Evolutionary conservation across 352 stramenopile species (phyloP), one percentile per base, ranked within the genome.

Genomic region (Pythium phragmitis): DNA sequence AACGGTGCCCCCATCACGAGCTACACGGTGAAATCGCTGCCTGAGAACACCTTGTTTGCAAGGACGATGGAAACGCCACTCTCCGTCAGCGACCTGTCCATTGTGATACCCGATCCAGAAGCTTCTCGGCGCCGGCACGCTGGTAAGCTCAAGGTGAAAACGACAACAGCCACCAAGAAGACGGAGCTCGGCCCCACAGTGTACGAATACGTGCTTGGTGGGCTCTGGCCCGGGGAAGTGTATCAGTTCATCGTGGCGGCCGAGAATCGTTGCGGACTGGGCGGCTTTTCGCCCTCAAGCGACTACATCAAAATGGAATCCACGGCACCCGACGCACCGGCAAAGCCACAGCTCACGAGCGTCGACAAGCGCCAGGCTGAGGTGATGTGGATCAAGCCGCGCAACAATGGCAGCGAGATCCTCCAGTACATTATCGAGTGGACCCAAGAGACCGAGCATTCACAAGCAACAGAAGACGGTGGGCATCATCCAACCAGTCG

Each of bases 301-400:
- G 81, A 89, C 60, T 92, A 90, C 34, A 67, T 91, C 51, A 87
- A 87, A 47, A 92, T 88, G 77, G 69, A 85, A 47, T 79, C 76
- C 21, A 86, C 67, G 16, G 82, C 72, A 0, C 80, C 81, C 0
- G 80, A 92, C 28, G 61, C 80, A 11, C 84, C 84, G 7, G 37
- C 17, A 1, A 57, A 66, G 34, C 81, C 81, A 19, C 57, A 63
- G 7, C 65, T 91, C 48, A 13, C 61, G 8, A 59, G 60, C 6
- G 55, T 92, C 16, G 57, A 72, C 3, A 79, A 83, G 41, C 72
- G 76, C 0, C 57, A 82, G 33, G 45, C 79, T 3, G 63, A 79
- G 1, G 56, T 90, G 5, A 55, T 68, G 30, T 92, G 84, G 83
- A 46, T 59, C 23, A 87, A 88, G 53, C 81, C 81, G 9, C 79